Evolutionary conservation across 2,329 filamentous ascomycete genomes (phyloP), one percentile per base, ranked within the genome.

Genomic region (Parafenestella ontariensis): DNA sequence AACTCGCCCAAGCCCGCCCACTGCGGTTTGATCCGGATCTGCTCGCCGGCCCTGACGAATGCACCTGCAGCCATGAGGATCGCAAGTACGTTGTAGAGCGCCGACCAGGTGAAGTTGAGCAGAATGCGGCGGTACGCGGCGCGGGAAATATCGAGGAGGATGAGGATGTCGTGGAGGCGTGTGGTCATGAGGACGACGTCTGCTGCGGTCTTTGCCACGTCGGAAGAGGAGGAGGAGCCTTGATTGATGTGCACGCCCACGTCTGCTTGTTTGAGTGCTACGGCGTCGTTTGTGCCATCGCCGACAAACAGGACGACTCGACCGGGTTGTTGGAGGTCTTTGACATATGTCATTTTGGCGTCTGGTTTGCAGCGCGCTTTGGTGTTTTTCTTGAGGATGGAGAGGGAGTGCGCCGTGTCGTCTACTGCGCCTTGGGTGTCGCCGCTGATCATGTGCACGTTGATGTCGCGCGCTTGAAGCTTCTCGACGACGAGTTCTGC

Each of bases 281-380:
- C 81, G 0, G 90, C 88, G 66, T 94, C 90, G 70, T 94, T 94
- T 13, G 89, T 92, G 1, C 91, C 91, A 63, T 94, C 90, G 29
- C 90, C 90, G 46, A 85, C 83, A 72, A 94, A 93, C 5, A 92
- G 73, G 17, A 91, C 83, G 1, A 82, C 59, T 21, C 47, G 59
- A 1, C 45, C 45, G 1, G 49, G 41, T 4, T 56, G 39, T 24
- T 73, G 72, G 1, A 79, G 54, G 2, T 60, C 44, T 10, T 66
- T 61, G 46, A 87, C 73, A 65, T 87, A 87, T 2, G 74, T 67
- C 21, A 80, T 77, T 64, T 89, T 89, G 56, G 85, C 78, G 2
- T 73, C 73, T 0, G 86, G 85, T 0, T 78, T 80, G 66, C 80
- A 78, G 23, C 80, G 76, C 7, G 78, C 77, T 15, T 73, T 75